A percentile compares a stretch with the other conserved stretches of the same genome.
phyloP scores from a whole-genome alignment of 164 flowering plant species.

The Protea cynaroides region DNA sequence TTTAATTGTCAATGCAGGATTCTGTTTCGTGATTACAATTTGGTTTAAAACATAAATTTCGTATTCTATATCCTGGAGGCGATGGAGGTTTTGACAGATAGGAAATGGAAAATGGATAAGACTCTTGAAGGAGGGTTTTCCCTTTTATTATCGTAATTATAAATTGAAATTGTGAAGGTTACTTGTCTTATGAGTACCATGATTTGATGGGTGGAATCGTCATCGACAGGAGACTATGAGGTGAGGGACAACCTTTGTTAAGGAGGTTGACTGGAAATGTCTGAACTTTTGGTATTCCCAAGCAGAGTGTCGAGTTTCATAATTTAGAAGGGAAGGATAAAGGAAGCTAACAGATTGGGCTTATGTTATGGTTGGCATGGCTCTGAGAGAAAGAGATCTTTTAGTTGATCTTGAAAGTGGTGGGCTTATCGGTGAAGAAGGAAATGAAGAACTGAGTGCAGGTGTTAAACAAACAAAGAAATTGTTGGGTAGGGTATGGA shows the following conservation, averaged over 20 bases:
- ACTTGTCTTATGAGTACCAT: background rate
- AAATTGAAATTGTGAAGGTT: background rate
- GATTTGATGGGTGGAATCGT: background rate
- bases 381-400: slow-evolving; percentile 23
- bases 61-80: too few species aligned
- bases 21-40: background rate
- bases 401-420: slow-evolving; percentile 58
- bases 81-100: too few species aligned
- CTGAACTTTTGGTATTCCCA: background rate
- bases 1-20: background rate
- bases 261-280: slow-evolving; percentile 2
- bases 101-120: too few species aligned
- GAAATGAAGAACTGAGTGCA: slow-evolving; percentile 7
- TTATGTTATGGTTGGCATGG: slow-evolving; percentile 28
- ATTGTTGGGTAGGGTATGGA: slow-evolving; percentile 21
- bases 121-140: too few species aligned
- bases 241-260: background rate
- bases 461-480: slow-evolving; percentile 15
- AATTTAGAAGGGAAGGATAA: background rate
- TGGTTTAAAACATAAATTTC: background rate
- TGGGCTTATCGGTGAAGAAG: slow-evolving; percentile 19
- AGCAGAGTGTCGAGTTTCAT: background rate
- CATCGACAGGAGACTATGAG: background rate
- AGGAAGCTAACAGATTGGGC: background rate
- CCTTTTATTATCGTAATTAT: too few species aligned